These are phyloP conservation scores for Barnettozyma sucrosica DNA, from an alignment of 805 yeast genomes.

Conservation along the genomic window DNA sequence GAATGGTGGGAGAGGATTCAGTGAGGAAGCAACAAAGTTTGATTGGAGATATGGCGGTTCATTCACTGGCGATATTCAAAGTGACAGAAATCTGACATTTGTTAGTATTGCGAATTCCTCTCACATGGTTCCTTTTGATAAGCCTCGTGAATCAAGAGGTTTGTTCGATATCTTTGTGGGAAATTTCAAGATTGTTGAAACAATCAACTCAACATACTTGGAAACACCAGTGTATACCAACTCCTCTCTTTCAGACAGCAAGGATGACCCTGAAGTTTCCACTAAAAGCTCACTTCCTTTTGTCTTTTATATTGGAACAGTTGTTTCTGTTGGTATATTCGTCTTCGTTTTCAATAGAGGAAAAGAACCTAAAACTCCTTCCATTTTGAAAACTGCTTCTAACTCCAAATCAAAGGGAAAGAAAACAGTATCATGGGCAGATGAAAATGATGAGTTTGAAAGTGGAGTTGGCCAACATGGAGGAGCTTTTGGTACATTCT, in stretches of 20 bases:
- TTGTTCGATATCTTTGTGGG: slow-evolving; percentile 47
- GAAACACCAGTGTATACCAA: slow-evolving; percentile 23
- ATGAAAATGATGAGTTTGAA: slow-evolving; percentile 23
- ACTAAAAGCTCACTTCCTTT: slow-evolving; percentile 22
- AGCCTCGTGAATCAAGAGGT: slow-evolving; percentile 63
- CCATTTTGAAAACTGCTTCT: slow-evolving; percentile 19
- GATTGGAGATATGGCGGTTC: slow-evolving; percentile 44
- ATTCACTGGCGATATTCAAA: slow-evolving; percentile 41
- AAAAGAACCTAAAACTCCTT: slow-evolving; percentile 14
- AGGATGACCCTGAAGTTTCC: slow-evolving; percentile 6
- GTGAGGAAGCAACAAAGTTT: slow-evolving; percentile 20
- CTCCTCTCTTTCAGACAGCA: slow-evolving; percentile 8
- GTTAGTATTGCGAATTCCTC: slow-evolving; percentile 70
- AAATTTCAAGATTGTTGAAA: slow-evolving; percentile 18
- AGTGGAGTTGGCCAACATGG: slow-evolving; percentile 8
- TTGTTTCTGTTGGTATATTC: slow-evolving; percentile 17
- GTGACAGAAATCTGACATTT: slow-evolving; percentile 69
- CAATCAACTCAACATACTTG: slow-evolving; percentile 11
- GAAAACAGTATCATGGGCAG: slow-evolving; percentile 36
- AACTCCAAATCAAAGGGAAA: slow-evolving; percentile 11
- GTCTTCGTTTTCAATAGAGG: slow-evolving; percentile 16
- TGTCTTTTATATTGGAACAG: slow-evolving; percentile 17
- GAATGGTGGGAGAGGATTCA: slow-evolving; percentile 45
- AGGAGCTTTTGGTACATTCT: slow-evolving; percentile 16
- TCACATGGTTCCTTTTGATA: slow-evolving; percentile 92